Percentiles rank a stretch among this genome's conserved stretches.
Conservation (phyloP, 179 eudicot genomes). For the Patellifolia procumbens region DNA sequence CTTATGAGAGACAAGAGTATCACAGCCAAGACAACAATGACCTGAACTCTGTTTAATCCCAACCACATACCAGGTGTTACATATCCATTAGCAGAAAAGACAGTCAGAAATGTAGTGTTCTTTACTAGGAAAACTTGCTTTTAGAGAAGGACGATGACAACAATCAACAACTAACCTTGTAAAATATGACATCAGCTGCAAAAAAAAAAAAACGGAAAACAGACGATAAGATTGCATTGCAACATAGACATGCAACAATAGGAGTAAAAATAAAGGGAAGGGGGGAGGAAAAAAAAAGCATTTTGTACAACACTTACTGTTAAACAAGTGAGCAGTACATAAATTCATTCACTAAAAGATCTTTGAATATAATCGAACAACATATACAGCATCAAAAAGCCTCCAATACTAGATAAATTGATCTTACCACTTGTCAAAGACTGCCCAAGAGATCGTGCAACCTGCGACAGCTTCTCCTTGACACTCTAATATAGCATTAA, state of each 20-base stretch:
- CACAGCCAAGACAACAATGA: neutral
- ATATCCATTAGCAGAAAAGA: neutral
- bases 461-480: slow-evolving; percentile 71
- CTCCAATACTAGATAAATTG: slow-evolving; percentile 1
- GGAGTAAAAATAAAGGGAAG: neutral
- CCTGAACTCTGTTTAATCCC: neutral
- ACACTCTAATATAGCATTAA: slow-evolving; percentile 46
- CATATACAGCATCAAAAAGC: neutral
- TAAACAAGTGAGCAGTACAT: neutral
- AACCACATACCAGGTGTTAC: slow-evolving; percentile 1
- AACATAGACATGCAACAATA: neutral
- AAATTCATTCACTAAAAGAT: neutral
- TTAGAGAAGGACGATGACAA: neutral
- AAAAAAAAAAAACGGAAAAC: slow-evolving; percentile 29
- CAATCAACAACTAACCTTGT: slow-evolving; percentile 50
- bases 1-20: slow-evolving; percentile 2
- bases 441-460: slow-evolving; percentile 65
- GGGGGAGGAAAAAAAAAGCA: neutral
- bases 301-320: neutral
- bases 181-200: slow-evolving; percentile 62
- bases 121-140: slow-evolving; percentile 9
- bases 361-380: neutral
- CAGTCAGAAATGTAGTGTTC: neutral
- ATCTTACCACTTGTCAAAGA: slow-evolving; percentile 47
- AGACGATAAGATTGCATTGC: slow-evolving; percentile 13